Evolutionary conservation across 495 filamentous ascomycete genomes (phyloP), one percentile per base, ranked within the genome.

Genomic region (Alectoria sarmentosa): DNA sequence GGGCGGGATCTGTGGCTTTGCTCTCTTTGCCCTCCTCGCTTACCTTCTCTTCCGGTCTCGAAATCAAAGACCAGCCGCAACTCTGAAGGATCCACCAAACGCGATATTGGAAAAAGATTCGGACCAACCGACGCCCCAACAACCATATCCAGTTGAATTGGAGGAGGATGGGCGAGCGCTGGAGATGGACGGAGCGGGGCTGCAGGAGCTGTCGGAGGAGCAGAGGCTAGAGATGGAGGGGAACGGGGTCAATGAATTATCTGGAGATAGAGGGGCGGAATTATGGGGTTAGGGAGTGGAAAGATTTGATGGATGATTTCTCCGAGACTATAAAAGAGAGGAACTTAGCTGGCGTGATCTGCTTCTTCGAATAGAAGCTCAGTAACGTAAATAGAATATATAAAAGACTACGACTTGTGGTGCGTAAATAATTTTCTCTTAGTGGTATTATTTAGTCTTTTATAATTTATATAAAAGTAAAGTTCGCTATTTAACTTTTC

Each of bases 331-430:
- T 10, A 26, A 34, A 38, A 58, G 55, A 38, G 55, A 19, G 13
- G 55, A 58, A 38, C 13, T 13, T 36, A 58, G 55, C 55, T 58
- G n/a, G n/a, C 36, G 4, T 58, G n/a, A 13, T 13, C 17, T 58
- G 30, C 55, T 58, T 58, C 55, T 58, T 58, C n/a, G 55, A 58
- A 58, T 11, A 36, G n/a, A 37, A 58, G 55, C n/a, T 30, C 19
- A 58, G 30, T 11, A 58, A 58, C 55, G 55, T 58, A 11, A 13
- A 30, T 21, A 13, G 30, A 17, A 58, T 58, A 34, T 38, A 36
- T 38, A 7, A 38, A 4, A 13, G 55, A 38, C 30, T 17, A 34
- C 36, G 8, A 13, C 30, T 58, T 38, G 3, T 19, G 21, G 30
- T 58, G 23, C 26, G 28, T 49, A 10, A 49, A 23, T 28, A 23